Evolutionary conservation across 2,329 filamentous ascomycete genomes (phyloP).

Genomic region (Stachybotrys elegans): DNA sequence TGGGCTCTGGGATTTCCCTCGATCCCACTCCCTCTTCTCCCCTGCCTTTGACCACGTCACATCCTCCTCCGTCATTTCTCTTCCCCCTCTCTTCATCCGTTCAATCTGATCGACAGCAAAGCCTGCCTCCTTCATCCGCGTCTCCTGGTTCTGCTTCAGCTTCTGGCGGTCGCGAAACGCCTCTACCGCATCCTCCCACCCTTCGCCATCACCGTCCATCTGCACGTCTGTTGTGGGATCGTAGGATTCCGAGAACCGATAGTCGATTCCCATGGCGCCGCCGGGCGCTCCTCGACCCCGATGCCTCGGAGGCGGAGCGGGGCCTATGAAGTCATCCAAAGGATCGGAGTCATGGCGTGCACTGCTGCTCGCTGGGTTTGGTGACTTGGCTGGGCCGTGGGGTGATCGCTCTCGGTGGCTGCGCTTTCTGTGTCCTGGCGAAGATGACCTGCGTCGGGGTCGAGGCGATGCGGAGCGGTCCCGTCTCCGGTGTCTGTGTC

Average conservation of each 20-base stretch:
- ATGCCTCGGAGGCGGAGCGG: constrained; percentile 49
- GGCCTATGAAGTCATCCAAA: constrained; percentile 71
- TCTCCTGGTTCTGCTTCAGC: constrained; percentile 70
- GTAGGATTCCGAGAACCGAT: constrained; percentile 68
- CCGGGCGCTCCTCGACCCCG: constrained; percentile 67
- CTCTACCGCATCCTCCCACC: constrained; percentile 78
- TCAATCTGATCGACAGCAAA: constrained; percentile 72
- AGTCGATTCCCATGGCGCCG: constrained; percentile 65
- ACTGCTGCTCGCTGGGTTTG: constrained; percentile 9
- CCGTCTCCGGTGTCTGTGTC: constrained; percentile 14
- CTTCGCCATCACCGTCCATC: constrained; percentile 43
- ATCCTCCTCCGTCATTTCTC: constrained; percentile 55
- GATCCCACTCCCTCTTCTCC: constrained; percentile 59
- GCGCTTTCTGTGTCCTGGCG: constrained; percentile 21
- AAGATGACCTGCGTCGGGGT: constrained; percentile 23
- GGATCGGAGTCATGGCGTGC: constrained; percentile 55
- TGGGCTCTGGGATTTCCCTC: constrained; percentile 37
- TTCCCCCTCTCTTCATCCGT: constrained; percentile 48
- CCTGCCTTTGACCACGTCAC: constrained; percentile 69
- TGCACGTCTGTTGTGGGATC: constrained; percentile 53
- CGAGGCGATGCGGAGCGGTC: constrained; percentile 18
- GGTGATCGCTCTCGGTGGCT: constrained; percentile 29
- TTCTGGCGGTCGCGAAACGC: constrained; percentile 73
- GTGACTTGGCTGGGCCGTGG: constrained; percentile 8
- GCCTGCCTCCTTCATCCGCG: constrained; percentile 70